These are phyloP conservation scores for Vigna radiata DNA, from an alignment of 306 rosid species.

Conservation along the genomic window DNA sequence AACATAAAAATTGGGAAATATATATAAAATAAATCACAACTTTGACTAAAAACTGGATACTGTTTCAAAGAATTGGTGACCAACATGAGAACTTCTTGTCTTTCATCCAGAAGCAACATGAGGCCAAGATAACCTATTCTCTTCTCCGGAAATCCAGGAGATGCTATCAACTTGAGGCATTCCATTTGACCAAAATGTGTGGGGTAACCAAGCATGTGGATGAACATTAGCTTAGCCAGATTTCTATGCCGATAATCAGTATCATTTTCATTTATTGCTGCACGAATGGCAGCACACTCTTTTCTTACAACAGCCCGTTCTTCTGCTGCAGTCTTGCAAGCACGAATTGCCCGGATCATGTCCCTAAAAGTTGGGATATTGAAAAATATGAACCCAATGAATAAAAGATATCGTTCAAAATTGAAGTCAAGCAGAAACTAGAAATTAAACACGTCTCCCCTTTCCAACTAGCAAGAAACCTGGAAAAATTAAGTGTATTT, in stretches of 20 bases:
- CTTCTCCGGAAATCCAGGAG: slow-evolving; percentile 97
- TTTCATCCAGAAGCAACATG: slow-evolving; percentile 99
- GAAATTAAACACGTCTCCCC: slow-evolving; percentile 14
- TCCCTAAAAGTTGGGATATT: slow-evolving; percentile 67
- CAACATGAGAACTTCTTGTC: slow-evolving; percentile 99
- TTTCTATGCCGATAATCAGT: slow-evolving; percentile 87
- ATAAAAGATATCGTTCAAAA: slow-evolving; percentile 23
- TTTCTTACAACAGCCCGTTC: slow-evolving; percentile 96
- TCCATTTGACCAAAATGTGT: slow-evolving; percentile 99
- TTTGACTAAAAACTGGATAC: slow-evolving; percentile 71
- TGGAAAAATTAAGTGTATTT: slow-evolving; percentile 3
- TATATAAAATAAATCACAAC: slow-evolving; percentile 24
- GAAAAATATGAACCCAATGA: slow-evolving; percentile 44
- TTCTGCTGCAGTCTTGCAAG: slow-evolving; percentile 99
- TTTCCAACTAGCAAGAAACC: slow-evolving; percentile 30
- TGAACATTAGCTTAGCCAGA: slow-evolving; percentile 98
- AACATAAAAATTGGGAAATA: slow-evolving; percentile 25
- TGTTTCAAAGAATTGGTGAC: slow-evolving; percentile 98
- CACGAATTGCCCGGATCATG: slow-evolving; percentile 98
- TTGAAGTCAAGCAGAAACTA: slow-evolving; percentile 22
- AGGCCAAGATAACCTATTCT: slow-evolving; percentile 99
- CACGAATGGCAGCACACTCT: slow-evolving; percentile 99
- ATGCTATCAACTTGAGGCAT: slow-evolving; percentile 93
- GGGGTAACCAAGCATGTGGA: slow-evolving; percentile 99
- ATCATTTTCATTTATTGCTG: slow-evolving; percentile 89